Evolutionary conservation across 1,139 yeast species (phyloP), one percentile per base, ranked within the genome.

Genomic region (Yamadazyma mexicana): DNA sequence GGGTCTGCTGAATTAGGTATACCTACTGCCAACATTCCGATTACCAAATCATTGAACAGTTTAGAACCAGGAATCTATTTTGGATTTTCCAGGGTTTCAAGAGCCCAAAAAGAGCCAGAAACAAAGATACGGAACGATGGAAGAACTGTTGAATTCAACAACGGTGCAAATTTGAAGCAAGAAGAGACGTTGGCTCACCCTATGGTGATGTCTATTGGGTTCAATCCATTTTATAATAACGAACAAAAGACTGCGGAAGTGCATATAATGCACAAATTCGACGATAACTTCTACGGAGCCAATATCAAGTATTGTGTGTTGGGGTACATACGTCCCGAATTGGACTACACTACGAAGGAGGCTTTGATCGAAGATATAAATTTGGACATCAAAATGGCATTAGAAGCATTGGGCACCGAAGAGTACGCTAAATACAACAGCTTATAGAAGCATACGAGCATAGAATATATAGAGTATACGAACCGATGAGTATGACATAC

Each of bases 181-280:
- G 55, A 54, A 1, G 74, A 70, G 10, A 77, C 76, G 35, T 62
- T 62, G 11, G 73, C 72, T 1, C 69, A 81, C 22, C 97, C 97
- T 0, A 88, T 89, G 84, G 98, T 91, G 16, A 84, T 91, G 87
- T 87, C 96, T 15, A 77, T 94, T 20, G 99, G 99, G 1, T 88
- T 89, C 87, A 94, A 92, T 57, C 98, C 98, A 14, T 92, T 84
- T 61, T 94, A 83, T 62, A 76, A 83, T 24, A 91, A 92, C 62
- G 75, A 79, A 46, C 75, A 76, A 46, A 84, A 84, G 60, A 83
- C 95, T 0, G 92, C 87, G 7, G 99, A 94, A 54, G 73, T 92
- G 32, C 97, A 94, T 60, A 77, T 94, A 11, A 75, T 94, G 39
- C 94, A 88, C 62, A 66, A 81, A 41, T 92, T 91, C 55, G 49